Percentiles rank a stretch among this genome's conserved stretches.
Conservation (phyloP, 805 yeast species). For the Candida pseudoglaebosa region DNA sequence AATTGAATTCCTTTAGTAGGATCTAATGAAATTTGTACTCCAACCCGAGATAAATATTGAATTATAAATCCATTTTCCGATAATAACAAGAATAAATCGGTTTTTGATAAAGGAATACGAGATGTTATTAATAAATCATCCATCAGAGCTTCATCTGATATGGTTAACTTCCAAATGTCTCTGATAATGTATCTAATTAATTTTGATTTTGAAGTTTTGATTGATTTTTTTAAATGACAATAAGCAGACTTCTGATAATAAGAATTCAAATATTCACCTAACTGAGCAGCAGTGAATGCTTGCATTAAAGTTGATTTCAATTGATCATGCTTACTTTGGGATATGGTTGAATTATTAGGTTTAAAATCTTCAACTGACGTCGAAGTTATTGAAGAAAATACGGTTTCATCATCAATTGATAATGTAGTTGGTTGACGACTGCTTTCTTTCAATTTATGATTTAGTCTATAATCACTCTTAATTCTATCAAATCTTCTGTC, state of each 20-base stretch:
- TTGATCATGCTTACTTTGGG: constrained; percentile 9
- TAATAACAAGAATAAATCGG: constrained; percentile 39
- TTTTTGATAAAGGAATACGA: constrained; percentile 26
- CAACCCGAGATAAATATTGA: constrained; percentile 38
- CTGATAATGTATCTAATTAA: constrained; percentile 25
- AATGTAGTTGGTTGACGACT: neutral
- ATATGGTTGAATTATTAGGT: constrained; percentile 9
- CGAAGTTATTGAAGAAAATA: neutral
- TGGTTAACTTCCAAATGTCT: constrained; percentile 30
- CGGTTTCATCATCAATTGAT: neutral
- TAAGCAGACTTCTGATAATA: constrained; percentile 5
- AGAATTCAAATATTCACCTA: constrained; percentile 9
- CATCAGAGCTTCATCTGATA: constrained; percentile 18
- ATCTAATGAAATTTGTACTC: constrained; percentile 35
- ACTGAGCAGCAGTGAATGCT: constrained; percentile 15
- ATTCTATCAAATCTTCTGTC: constrained; percentile 1
- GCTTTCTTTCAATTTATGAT: neutral
- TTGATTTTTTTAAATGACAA: neutral
- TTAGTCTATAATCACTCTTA: neutral
- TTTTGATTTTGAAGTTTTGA: constrained; percentile 11
- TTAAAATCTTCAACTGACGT: constrained; percentile 10
- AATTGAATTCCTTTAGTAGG: constrained; percentile 30
- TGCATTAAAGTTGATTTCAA: constrained; percentile 6
- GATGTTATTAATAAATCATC: constrained; percentile 31
- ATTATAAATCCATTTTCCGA: constrained; percentile 37